phyloP scores from a whole-genome alignment of 208 protist species.

The Borovskyia barvae region DNA sequence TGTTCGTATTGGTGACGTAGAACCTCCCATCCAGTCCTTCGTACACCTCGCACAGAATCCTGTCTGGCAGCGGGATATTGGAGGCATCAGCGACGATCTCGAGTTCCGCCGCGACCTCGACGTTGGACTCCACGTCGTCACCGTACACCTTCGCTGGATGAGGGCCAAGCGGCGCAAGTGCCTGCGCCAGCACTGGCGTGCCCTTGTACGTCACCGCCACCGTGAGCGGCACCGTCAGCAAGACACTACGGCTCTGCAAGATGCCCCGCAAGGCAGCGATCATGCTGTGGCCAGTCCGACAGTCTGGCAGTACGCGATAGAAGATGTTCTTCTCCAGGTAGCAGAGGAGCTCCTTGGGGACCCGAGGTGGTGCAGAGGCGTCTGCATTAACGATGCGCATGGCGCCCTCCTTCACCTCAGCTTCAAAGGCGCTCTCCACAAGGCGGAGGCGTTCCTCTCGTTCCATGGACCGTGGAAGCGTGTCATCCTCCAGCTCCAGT shows the following conservation, averaged over 20 bases:
- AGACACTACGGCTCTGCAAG: constrained; percentile 60
- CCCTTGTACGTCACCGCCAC: constrained; percentile 76
- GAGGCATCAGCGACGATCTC: constrained; percentile 71
- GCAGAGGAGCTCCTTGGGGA: constrained; percentile 75
- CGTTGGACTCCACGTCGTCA: neutral
- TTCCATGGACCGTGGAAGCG: constrained; percentile 31
- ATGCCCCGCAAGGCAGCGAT: constrained; percentile 73
- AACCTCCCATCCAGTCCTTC: constrained; percentile 68
- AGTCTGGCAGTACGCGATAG: constrained; percentile 81
- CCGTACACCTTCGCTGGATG: constrained; percentile 43
- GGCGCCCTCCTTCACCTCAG: constrained; percentile 38
- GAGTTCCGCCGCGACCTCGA: constrained; percentile 71
- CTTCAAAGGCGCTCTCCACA: constrained; percentile 58
- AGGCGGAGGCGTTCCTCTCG: constrained; percentile 45
- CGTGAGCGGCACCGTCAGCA: constrained; percentile 83
- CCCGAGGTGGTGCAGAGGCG: constrained; percentile 53
- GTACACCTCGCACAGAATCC: constrained; percentile 69
- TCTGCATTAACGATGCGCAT: constrained; percentile 76
- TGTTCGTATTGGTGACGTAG: constrained; percentile 80
- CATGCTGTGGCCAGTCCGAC: constrained; percentile 76
- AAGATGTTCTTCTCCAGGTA: constrained; percentile 84
- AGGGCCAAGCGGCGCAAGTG: constrained; percentile 64
- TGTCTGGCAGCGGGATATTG: constrained; percentile 56
- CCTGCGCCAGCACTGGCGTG: constrained; percentile 84
- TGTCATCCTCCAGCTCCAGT: constrained; percentile 67